These are phyloP conservation scores for Lentinula sp. DNA, from an alignment of 768 basidiomycete species.

Conservation along the genomic window DNA sequence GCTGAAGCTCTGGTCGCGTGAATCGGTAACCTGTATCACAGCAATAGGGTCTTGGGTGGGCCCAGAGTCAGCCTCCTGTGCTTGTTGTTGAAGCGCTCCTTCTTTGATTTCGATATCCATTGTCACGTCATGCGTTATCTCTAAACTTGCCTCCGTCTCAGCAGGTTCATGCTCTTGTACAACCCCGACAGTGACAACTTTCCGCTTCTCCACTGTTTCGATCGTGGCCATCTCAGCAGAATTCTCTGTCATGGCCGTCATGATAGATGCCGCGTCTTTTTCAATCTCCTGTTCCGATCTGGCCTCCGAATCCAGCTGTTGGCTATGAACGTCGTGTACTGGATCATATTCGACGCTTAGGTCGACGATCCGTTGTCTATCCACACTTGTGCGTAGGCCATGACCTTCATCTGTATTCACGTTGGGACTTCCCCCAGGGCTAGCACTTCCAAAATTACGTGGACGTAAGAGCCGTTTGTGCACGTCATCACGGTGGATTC, in stretches of 20 bases:
- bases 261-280: slow-evolving; percentile 30
- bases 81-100: not conserved
- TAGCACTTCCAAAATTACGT: slow-evolving; percentile 32
- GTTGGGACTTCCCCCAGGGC: slow-evolving; percentile 10
- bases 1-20: slow-evolving; percentile 7
- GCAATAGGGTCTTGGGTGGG: not conserved
- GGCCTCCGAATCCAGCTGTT: not conserved
- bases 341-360: not conserved
- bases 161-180: slow-evolving; percentile 4
- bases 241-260: slow-evolving; percentile 34
- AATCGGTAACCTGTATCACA: slow-evolving; percentile 7
- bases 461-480: slow-evolving; percentile 33
- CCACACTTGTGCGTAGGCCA: not conserved
- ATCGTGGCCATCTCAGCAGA: slow-evolving; percentile 48
- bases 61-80: not conserved
- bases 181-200: slow-evolving; percentile 13
- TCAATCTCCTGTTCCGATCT: slow-evolving; percentile 26
- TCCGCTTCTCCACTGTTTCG: slow-evolving; percentile 38
- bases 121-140: slow-evolving; percentile 1
- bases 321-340: not conserved
- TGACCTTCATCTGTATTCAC: not conserved
- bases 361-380: slow-evolving; percentile 2
- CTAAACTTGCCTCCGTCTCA: slow-evolving; percentile 5
- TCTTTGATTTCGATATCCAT: not conserved
- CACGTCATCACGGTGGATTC: slow-evolving; percentile 38